Conservation (phyloP, 768 basidiomycete species). For the Filobasidium floriforme region DNA sequence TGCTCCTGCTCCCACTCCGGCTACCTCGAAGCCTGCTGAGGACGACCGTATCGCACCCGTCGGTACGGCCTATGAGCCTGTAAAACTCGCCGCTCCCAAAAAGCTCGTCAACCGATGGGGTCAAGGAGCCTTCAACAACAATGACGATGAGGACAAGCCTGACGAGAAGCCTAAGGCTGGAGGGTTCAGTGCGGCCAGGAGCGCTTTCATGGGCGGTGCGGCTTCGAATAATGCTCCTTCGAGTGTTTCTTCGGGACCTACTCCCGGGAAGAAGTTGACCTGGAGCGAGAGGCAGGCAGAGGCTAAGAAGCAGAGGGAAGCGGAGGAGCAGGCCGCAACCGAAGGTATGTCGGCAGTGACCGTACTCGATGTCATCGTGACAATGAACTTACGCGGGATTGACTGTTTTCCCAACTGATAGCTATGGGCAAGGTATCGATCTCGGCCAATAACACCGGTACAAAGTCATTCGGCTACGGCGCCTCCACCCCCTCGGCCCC, state of each 20-base stretch:
- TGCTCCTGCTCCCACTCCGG: slow-evolving; percentile 20
- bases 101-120: slow-evolving; percentile 66
- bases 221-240: slow-evolving; percentile 27
- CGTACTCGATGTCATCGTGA: too few species aligned
- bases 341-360: slow-evolving; percentile 12
- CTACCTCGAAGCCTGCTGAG: slow-evolving; percentile 55
- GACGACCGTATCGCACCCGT: slow-evolving; percentile 80
- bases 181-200: slow-evolving; percentile 17
- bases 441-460: slow-evolving; percentile 21
- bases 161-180: slow-evolving; percentile 16
- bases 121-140: slow-evolving; percentile 24
- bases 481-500: slow-evolving; percentile 10
- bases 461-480: slow-evolving; percentile 10
- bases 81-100: slow-evolving; percentile 72
- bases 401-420: slow-evolving; percentile 14
- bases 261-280: slow-evolving; percentile 64
- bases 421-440: slow-evolving; percentile 26
- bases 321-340: slow-evolving; percentile 55
- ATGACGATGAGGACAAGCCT: slow-evolving; percentile 10
- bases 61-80: slow-evolving; percentile 81
- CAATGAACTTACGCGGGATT: not conserved
- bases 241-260: slow-evolving; percentile 1
- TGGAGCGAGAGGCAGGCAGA: slow-evolving; percentile 89
- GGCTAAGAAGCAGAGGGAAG: slow-evolving; percentile 77
- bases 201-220: slow-evolving; percentile 36